phyloP scores from a whole-genome alignment of 352 stramenopile species.

The Ochromonadaceae sp. region DNA sequence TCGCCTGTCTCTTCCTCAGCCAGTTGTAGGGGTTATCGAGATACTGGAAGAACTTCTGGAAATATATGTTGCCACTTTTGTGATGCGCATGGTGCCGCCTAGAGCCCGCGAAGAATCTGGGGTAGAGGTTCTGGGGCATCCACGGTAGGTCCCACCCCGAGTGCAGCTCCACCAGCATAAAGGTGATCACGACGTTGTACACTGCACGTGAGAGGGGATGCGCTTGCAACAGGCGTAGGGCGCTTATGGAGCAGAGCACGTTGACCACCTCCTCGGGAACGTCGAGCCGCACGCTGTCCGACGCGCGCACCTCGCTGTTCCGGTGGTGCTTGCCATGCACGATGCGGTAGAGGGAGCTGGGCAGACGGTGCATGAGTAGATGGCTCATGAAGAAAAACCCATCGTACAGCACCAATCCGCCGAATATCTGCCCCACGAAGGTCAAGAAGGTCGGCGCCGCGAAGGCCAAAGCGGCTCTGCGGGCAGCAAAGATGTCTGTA shows the following conservation, averaged over 20 bases:
- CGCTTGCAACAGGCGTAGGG: not conserved
- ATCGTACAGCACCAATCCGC: not conserved
- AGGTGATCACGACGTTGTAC: not conserved
- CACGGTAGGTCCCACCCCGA: not conserved
- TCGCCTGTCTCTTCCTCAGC: too few species aligned
- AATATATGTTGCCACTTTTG: too few species aligned
- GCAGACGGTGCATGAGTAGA: not conserved
- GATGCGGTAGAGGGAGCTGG: not conserved
- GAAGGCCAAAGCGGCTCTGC: not conserved
- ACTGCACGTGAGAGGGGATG: not conserved
- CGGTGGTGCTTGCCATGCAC: not conserved
- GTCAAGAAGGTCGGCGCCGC: not conserved
- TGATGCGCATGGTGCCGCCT: not conserved
- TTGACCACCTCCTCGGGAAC: not conserved
- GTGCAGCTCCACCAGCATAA: not conserved
- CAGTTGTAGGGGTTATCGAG: too few species aligned
- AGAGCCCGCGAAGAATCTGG: not conserved
- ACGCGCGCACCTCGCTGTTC: not conserved
- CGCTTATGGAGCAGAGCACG: not conserved
- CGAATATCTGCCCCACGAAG: not conserved
- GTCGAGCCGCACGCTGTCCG: not conserved
- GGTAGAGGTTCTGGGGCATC: not conserved
- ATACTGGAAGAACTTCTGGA: too few species aligned
- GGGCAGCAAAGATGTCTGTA: not conserved
- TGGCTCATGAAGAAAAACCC: not conserved